These are phyloP conservation scores for Trichoderma gamsii DNA, from an alignment of 495 filamentous ascomycete genomes.

Conservation along the genomic window DNA sequence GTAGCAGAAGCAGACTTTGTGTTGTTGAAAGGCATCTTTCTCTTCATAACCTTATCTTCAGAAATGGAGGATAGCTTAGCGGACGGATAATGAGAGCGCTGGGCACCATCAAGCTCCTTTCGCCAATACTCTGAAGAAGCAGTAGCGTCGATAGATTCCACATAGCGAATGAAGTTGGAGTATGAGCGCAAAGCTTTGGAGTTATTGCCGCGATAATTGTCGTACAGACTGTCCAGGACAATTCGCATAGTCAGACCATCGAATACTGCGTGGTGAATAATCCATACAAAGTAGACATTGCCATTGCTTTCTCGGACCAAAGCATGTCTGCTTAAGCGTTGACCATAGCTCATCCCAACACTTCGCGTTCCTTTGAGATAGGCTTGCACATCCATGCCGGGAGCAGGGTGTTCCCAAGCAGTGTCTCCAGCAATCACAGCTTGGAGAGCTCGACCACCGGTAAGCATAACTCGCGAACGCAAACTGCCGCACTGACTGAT, in stretches of 20 bases:
- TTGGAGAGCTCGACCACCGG: constrained; percentile 20
- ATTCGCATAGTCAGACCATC: constrained; percentile 11
- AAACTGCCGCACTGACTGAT: constrained; percentile 54
- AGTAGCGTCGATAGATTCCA: constrained; percentile 1
- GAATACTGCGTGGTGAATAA: constrained; percentile 11
- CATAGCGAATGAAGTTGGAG: constrained; percentile 14
- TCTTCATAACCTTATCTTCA: background rate
- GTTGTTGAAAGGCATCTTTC: constrained; percentile 14
- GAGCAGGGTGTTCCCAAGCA: background rate
- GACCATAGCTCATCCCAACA: constrained; percentile 13
- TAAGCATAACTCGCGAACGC: constrained; percentile 42
- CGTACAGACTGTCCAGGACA: background rate
- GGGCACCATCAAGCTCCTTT: constrained; percentile 8
- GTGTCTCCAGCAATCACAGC: constrained; percentile 21
- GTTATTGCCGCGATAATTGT: background rate
- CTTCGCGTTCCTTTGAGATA: constrained; percentile 6
- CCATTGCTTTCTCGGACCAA: constrained; percentile 15
- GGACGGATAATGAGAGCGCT: background rate
- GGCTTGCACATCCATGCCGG: background rate
- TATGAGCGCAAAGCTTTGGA: background rate
- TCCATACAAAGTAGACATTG: constrained; percentile 17
- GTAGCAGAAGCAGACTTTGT: constrained; percentile 24
- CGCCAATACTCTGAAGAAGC: constrained; percentile 9
- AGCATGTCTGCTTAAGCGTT: constrained; percentile 9
- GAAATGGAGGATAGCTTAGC: background rate